A percentile compares a stretch with the other conserved stretches of the same genome.
These are phyloP conservation scores for Nepenthes gracilis DNA, from an alignment of 148 eudicot genomes.

Conservation along the genomic window DNA sequence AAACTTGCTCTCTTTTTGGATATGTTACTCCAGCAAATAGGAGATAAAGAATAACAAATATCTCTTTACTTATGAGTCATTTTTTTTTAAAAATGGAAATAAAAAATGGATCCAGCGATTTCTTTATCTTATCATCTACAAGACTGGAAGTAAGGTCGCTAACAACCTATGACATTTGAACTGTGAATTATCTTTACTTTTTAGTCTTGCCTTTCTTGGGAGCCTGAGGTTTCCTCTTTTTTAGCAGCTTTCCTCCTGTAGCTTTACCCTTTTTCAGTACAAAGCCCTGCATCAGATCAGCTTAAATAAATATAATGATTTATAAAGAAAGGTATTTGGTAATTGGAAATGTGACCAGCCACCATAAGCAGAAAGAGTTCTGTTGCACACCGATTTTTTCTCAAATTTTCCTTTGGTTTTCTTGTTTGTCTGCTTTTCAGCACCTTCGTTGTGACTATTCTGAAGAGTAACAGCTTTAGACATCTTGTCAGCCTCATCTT, in stretches of 20 bases:
- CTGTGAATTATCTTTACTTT: slow-evolving; percentile 30
- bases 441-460: slow-evolving; percentile 50
- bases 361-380: background rate
- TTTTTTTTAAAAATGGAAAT: too few relatives aligned
- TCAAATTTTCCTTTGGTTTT: slow-evolving; percentile 51
- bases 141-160: too few relatives aligned
- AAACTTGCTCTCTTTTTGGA: too few relatives aligned
- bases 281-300: slow-evolving; percentile 36
- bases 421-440: slow-evolving; percentile 38
- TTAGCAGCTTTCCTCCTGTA: slow-evolving; percentile 43
- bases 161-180: too few relatives aligned
- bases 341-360: background rate
- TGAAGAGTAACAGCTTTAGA: slow-evolving; percentile 30
- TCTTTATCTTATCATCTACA: too few relatives aligned
- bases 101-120: too few relatives aligned
- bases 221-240: slow-evolving; percentile 67
- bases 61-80: too few relatives aligned
- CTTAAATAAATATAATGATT: background rate
- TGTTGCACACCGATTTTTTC: slow-evolving; percentile 42
- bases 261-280: slow-evolving; percentile 55
- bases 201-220: slow-evolving; percentile 66
- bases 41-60: too few relatives aligned
- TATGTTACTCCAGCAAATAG: too few relatives aligned
- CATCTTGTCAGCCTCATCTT: slow-evolving; percentile 72
- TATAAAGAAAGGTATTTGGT: background rate